Base-by-base conservation (phyloP, 2,329 filamentous ascomycete species). In the Cordyceps cicadae region DNA sequence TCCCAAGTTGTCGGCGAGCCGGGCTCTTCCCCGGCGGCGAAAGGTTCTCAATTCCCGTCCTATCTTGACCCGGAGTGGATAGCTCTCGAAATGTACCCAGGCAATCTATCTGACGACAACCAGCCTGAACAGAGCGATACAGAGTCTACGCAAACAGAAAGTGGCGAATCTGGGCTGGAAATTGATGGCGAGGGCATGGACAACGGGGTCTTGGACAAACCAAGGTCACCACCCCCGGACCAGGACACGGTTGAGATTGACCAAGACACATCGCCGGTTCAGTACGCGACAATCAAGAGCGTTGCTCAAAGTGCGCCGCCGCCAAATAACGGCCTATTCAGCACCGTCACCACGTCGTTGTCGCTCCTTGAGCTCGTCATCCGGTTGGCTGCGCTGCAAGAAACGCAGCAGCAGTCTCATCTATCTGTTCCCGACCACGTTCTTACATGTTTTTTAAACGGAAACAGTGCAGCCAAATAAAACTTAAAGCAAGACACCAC, bases 341-440 rank as follows among this genome's bases (percentile, higher is more conserved):
- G 77, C 29, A 73, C 77, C n/a, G 79, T 84, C 61, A 77, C 76
- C 1, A 81, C 75, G 66, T 87, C 79, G 65, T 74, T 81, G 64
- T 96, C 92, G 1, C 82, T 96, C 9, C 83, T 97, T 59, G 92
- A 97, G 72, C 94, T 93, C 79, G 79, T 96, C 37, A 83, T 96
- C 52, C 90, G 93, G 48, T 81, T 97, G 52, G 87, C 89, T 5
- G 90, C 91, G 24, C 82, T 96, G 15, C 92, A 96, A 70, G 91
- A 96, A 76, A 96, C 94, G 72, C 89, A 96, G 70, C 92, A 97
- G 77, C 83, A 85, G 46, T 92, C 90, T 0, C 92, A 96, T 68
- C 81, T 96, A n/a, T 84, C 90, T 7, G 94, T 96, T 63, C 89
- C 89, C 1, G 92, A 97, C 70, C 90, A 96, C 67, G 84, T 96